Evolutionary conservation across 2,329 filamentous ascomycete genomes (phyloP).

Genomic region (Cylindrodendrum hubeiense): DNA sequence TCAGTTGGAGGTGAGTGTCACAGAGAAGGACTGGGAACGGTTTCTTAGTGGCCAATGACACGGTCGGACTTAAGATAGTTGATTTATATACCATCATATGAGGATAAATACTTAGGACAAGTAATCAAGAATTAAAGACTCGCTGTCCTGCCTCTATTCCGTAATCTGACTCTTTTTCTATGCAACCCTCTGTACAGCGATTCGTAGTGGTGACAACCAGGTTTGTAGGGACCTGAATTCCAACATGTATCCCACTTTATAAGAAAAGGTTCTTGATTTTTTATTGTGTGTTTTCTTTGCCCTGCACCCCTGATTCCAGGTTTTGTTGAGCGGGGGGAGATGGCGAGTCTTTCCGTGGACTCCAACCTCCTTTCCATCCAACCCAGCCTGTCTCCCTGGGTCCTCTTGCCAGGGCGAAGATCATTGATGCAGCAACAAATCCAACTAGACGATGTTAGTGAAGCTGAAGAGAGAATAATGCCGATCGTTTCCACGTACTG

Average conservation of each 20-base stretch:
- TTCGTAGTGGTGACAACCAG: too few relatives aligned
- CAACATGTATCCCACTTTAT: too few relatives aligned
- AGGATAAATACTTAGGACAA: not conserved
- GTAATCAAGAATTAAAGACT: not conserved
- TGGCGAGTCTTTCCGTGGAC: constrained; percentile 29
- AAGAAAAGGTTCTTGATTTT: not conserved
- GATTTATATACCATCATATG: too few relatives aligned
- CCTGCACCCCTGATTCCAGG: constrained; percentile 19
- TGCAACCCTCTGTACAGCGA: not conserved
- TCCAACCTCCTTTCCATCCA: constrained; percentile 49
- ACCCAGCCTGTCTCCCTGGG: constrained; percentile 49
- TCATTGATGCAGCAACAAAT: constrained; percentile 39
- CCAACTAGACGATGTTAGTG: constrained; percentile 33
- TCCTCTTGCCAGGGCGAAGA: constrained; percentile 46
- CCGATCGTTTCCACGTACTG: constrained; percentile 35
- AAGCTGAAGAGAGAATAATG: not conserved
- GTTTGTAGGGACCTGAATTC: too few relatives aligned
- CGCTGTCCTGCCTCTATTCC: not conserved
- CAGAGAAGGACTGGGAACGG: not conserved
- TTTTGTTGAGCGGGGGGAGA: constrained; percentile 10
- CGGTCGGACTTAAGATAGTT: too few relatives aligned
- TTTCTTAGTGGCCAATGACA: not conserved
- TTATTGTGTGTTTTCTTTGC: not conserved
- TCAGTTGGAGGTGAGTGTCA: not conserved
- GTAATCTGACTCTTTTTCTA: not conserved